These are phyloP conservation scores for Wickerhamiella pararugosa DNA, from an alignment of 1,139 yeast species.

Conservation along the genomic window DNA sequence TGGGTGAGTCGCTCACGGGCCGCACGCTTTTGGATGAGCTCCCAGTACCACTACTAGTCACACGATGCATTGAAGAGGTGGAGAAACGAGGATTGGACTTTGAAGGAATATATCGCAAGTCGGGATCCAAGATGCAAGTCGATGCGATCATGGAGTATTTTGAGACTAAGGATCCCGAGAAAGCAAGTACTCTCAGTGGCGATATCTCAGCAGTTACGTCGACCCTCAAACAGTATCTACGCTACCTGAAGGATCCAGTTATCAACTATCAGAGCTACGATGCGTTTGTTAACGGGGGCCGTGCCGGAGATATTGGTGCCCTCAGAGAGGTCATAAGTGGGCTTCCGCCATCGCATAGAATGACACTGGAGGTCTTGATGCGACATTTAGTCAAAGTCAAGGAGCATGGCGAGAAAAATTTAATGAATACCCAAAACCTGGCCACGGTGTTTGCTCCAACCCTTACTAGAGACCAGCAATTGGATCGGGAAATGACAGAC, in stretches of 20 bases:
- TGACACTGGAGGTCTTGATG: conserved; percentile 40
- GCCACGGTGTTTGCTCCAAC: conserved; percentile 97
- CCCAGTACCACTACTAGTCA: conserved; percentile 52
- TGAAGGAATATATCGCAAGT: conserved; percentile 84
- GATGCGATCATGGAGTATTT: conserved; percentile 34
- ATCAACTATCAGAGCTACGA: conserved; percentile 59
- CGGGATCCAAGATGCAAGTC: conserved; percentile 75
- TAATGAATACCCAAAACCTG: conserved; percentile 68
- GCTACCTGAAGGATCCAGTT: conserved; percentile 74
- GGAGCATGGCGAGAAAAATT: conserved; percentile 21
- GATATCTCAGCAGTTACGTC: conserved; percentile 83
- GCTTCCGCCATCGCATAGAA: conserved; percentile 57
- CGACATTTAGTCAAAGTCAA: conserved; percentile 38
- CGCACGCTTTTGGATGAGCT: conserved; percentile 47
- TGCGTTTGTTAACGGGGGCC: conserved; percentile 39
- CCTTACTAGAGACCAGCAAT: conserved; percentile 61
- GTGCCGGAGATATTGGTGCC: conserved; percentile 25
- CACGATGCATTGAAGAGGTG: conserved; percentile 63
- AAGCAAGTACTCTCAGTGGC: conserved; percentile 36
- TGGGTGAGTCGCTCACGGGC: conserved; percentile 29
- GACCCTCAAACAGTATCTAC: conserved; percentile 70
- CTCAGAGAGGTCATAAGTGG: conserved; percentile 26
- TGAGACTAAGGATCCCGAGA: conserved; percentile 18
- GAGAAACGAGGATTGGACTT: conserved; percentile 54
- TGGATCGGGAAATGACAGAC: conserved; percentile 74